These are phyloP conservation scores for Pistacia vera DNA, from an alignment of 345 rosid species.

Conservation along the genomic window DNA sequence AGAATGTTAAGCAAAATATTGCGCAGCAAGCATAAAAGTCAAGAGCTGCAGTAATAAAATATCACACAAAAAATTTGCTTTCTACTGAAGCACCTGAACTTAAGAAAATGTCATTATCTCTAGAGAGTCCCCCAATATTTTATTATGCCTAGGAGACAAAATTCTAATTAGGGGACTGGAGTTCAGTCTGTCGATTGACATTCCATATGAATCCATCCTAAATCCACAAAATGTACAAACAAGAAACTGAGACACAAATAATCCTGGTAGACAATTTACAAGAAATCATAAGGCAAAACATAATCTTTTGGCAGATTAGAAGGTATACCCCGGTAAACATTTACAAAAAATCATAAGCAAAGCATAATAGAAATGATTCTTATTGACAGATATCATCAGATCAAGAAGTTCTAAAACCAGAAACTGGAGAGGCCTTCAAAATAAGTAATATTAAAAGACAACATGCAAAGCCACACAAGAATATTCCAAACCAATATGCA, in stretches of 20 bases:
- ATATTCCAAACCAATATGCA: slow-evolving; percentile 1
- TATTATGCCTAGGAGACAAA: not conserved
- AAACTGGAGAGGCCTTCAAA: not conserved
- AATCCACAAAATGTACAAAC: not conserved
- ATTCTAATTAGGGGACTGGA: not conserved
- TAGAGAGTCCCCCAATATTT: slow-evolving; percentile 4
- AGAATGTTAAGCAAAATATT: not conserved
- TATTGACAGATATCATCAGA: not conserved
- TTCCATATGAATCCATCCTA: not conserved
- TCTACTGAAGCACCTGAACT: slow-evolving; percentile 1
- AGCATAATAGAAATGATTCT: not conserved
- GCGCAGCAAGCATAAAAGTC: not conserved
- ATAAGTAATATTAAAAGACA: not conserved
- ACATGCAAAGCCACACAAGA: slow-evolving; percentile 1
- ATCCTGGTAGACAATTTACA: no score
- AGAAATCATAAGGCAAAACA: not conserved
- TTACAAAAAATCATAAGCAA: not conserved
- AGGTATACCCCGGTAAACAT: not conserved
- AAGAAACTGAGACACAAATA: not conserved
- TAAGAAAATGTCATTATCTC: not conserved
- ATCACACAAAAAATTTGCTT: not conserved
- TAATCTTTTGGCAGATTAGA: not conserved
- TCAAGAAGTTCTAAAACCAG: not conserved
- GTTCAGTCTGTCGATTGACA: not conserved
- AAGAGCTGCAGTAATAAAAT: not conserved